A percentile compares a stretch with the other conserved stretches of the same genome.
Evolutionary conservation across 2,329 filamentous ascomycete species (phyloP).

Genomic region (Alternaria conjuncta): DNA sequence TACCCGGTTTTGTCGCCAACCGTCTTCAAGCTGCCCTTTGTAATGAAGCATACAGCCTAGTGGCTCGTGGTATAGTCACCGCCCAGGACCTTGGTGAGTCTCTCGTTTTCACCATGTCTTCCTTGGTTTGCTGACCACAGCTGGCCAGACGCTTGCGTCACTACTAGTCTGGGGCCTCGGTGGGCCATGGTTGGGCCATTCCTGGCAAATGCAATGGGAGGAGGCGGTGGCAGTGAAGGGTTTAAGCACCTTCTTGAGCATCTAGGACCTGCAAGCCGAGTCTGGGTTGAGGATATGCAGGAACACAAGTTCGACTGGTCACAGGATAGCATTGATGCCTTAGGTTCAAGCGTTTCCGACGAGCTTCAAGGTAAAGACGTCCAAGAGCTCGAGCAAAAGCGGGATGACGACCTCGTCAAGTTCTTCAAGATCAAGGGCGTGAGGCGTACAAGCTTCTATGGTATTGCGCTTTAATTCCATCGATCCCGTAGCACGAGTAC

Average conservation of each 20-base stretch:
- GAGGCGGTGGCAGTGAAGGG: neutral
- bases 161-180: neutral
- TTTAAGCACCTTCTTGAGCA: neutral
- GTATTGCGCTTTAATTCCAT: neutral
- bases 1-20: conserved; percentile 55
- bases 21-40: conserved; percentile 48
- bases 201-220: neutral
- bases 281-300: neutral
- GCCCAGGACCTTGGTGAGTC: neutral
- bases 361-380: neutral
- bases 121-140: neutral
- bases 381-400: neutral
- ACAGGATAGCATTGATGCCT: neutral
- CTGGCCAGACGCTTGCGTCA: neutral
- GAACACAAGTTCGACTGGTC: neutral
- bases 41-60: neutral
- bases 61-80: neutral
- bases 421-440: neutral
- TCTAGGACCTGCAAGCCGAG: neutral
- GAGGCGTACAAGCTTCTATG: neutral
- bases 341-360: neutral
- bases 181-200: neutral
- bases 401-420: neutral
- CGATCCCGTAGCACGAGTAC: neutral
- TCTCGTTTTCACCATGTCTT: neutral